phyloP scores from a whole-genome alignment of 305 asterid genomes.

The Fraxinus platypoda region DNA sequence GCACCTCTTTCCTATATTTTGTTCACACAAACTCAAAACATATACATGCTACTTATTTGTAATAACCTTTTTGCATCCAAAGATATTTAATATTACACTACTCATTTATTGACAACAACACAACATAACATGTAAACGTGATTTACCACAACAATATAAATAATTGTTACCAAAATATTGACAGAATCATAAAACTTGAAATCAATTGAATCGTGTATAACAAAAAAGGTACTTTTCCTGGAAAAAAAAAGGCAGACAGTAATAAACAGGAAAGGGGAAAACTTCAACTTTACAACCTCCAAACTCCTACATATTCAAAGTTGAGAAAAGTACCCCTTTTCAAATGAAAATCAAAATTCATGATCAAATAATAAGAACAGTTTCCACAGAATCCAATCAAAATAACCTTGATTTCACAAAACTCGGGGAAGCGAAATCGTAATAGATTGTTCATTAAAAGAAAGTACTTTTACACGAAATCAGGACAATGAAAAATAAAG shows the following conservation, averaged over 20 bases:
- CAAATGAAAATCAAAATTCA: background rate
- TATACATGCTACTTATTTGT: background rate
- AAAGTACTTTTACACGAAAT: background rate
- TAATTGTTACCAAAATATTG: background rate
- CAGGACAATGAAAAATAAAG: background rate
- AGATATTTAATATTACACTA: background rate
- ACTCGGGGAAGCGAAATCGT: background rate
- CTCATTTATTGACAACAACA: background rate
- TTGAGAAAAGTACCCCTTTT: background rate
- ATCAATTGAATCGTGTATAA: background rate
- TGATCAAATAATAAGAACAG: background rate
- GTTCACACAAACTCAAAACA: background rate
- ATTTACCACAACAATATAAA: background rate
- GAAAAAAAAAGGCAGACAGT: background rate
- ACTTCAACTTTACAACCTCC: background rate
- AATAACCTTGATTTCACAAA: background rate
- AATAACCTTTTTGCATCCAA: background rate
- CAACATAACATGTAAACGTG: background rate
- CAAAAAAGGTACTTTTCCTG: background rate
- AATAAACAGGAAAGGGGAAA: background rate
- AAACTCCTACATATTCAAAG: background rate
- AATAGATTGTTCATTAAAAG: background rate
- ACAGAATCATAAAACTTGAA: background rate
- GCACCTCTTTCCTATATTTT: background rate
- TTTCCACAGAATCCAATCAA: background rate